Conservation (phyloP, 192 early-diverging fungal genomes). For the Phlyctochytrium bullatum region DNA sequence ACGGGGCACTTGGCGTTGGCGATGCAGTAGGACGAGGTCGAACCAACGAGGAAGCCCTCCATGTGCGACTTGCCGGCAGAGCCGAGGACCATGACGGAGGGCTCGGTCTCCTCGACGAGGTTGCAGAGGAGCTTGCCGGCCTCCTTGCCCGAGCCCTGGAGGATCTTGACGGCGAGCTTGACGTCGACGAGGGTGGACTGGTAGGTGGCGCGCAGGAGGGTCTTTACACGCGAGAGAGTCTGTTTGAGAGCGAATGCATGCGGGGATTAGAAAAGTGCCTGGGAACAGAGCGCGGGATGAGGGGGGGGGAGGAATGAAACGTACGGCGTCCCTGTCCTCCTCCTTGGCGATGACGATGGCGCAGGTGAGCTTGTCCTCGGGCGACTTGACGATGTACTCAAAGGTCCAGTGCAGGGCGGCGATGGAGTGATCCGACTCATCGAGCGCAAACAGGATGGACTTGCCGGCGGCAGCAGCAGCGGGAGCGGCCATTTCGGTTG, state of each 20-base stretch:
- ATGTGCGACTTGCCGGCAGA: conserved; percentile 43
- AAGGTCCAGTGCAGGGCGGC: background rate
- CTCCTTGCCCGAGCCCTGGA: background rate
- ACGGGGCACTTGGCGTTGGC: conserved; percentile 35
- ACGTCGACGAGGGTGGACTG: conserved; percentile 21
- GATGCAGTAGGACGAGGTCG: conserved; percentile 36
- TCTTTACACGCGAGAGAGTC: background rate
- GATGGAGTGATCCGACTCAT: background rate
- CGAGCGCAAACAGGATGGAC: background rate
- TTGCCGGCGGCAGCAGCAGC: no score
- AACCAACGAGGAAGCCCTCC: conserved; percentile 40
- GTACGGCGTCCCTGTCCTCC: no score
- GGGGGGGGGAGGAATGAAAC: no score
- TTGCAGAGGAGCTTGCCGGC: conserved; percentile 31
- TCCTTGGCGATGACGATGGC: background rate
- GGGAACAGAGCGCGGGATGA: no score
- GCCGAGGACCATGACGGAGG: conserved; percentile 40
- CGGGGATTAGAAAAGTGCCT: no score
- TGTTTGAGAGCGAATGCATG: no score
- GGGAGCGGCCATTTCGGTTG: no score
- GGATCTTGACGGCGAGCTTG: conserved; percentile 28
- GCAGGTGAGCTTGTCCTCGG: background rate
- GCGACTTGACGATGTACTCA: background rate
- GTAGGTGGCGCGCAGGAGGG: conserved; percentile 4
- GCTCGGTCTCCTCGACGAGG: conserved; percentile 34